Base-by-base conservation (phyloP, 2,329 filamentous ascomycete genomes). In the Sclerotinia sclerotiorum region DNA sequence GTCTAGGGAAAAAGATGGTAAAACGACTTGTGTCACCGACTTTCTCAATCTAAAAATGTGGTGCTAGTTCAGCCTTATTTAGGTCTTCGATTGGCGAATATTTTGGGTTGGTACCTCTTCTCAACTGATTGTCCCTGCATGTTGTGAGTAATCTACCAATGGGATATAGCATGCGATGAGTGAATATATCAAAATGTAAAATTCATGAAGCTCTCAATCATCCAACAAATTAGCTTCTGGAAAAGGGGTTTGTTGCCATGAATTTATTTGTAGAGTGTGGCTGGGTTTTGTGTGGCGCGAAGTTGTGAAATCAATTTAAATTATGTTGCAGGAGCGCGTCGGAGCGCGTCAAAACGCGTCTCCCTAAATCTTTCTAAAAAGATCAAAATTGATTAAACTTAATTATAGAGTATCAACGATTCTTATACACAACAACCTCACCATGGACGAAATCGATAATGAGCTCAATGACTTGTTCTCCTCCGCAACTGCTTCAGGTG, bases 391-490 rank as follows among this genome's bases (percentile, higher is more conserved):
- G 35, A 51, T n/a, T 24, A 54, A 54, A 54, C 24, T 48, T 32
- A 62, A 35, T 32, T 56, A 21, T 17, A 35, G 32, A 7, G 32
- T 35, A 35, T 46, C 24, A 46, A 52, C 17, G 21, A 29, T 54
- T 42, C 17, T 56, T 60, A 19, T 39, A 15, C 29, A 19, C 55
- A 54, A 62, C 35, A n/a, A 21, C 35, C 32, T 24, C 24, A 68
- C 17, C 29, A 73, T 76, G 74, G 68, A 70, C 32, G 74, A 74
- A 42, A 69, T 63, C 19, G 70, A 72, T 48, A 54, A 60, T 6
- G 73, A 76, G 67, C 71, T 76, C 21, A 74, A 74, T 69, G 72
- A 74, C 63, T 72, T 73, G 21, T 78, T 78, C 69, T 69, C 72
- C 8, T 61, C 73, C 44, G 70, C 72, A 15, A 72, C 62, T 51